Evolutionary conservation across 192 early-diverging fungal genomes (phyloP), one percentile per base, ranked within the genome.

Genomic region (Obelidium mucronatum): DNA sequence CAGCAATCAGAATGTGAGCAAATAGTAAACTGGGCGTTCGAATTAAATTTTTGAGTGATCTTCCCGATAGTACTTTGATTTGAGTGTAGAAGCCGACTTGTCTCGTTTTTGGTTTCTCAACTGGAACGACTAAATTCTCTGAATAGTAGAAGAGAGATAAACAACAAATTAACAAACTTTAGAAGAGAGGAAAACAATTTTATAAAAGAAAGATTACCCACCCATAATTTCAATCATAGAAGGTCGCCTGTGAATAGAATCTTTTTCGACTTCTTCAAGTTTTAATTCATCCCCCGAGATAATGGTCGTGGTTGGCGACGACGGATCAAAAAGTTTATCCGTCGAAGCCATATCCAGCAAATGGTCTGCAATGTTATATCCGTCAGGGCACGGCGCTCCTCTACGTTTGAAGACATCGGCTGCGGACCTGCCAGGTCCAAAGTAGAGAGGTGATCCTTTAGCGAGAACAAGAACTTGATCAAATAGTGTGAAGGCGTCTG

Each of bases 41-140:
- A 62, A 92, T 91, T 8, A 95, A 81, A 77, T 94, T 94, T 79
- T 93, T 93, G 74, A 94, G 87, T 13, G 92, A 92, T 54, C 94
- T 81, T 40, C 90, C 87, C 13, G 89, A 86, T 6, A 95, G 80
- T 67, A 95, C 92, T 42, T 76, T 80, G 81, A 94, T 92, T 69
- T 94, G 93, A 0, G 86, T 90, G 63, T 81, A 85, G 78, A 87
- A 86, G 33, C 83, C 79, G 54, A 81, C 66, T 31, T 64, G 34
- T 15, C 22, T 6, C 30, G 34, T n/a, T 35, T 72, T 72, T 40
- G 69, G 69, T 58, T 72, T 72, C 31, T 55, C 51, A 30, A 72
- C 69, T 4, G 69, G 69, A 11, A 58, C 54, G 2, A 72, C 34
- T 15, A 19, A 48, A 48, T 48, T 19, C n/a, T n/a, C n/a, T n/a